phyloP scores from a whole-genome alignment of 345 rosid species.

The Gossypium australe region DNA sequence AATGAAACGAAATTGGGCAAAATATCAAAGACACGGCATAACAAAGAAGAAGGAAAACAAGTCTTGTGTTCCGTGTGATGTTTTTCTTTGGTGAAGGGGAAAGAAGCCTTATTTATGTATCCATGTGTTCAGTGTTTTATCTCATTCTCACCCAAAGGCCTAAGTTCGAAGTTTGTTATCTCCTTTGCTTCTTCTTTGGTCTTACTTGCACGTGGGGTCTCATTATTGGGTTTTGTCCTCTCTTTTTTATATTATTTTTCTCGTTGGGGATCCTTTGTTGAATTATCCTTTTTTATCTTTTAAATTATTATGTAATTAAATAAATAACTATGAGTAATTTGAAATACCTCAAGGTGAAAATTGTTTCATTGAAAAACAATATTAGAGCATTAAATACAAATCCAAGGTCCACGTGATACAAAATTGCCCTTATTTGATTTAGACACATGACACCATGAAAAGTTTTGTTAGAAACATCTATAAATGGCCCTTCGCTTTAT shows the following conservation, averaged over 20 bases:
- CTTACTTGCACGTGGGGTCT: slow-evolving; percentile 5
- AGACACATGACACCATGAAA: too few species aligned
- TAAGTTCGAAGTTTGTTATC: slow-evolving; percentile 32
- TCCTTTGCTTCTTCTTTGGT: slow-evolving; percentile 20
- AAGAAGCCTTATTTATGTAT: neutral
- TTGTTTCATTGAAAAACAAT: neutral
- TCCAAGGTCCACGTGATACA: too few species aligned
- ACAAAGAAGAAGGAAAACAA: neutral
- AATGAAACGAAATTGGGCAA: neutral
- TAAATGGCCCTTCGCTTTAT: too few species aligned
- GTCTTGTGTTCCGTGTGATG: slow-evolving; percentile 1
- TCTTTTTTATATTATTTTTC: neutral
- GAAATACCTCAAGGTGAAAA: neutral
- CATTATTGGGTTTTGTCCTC: neutral
- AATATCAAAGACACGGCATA: neutral
- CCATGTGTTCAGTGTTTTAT: neutral
- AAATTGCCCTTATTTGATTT: too few species aligned
- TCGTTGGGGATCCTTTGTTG: too few species aligned
- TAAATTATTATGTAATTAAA: neutral
- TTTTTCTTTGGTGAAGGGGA: neutral
- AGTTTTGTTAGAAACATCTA: too few species aligned
- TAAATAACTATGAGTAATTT: too few species aligned
- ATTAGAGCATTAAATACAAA: too few species aligned
- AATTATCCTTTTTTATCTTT: neutral
- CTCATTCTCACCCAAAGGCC: neutral